These are phyloP conservation scores for Saccharomyces uvarum DNA, from an alignment of 1,139 yeast species.

Conservation along the genomic window DNA sequence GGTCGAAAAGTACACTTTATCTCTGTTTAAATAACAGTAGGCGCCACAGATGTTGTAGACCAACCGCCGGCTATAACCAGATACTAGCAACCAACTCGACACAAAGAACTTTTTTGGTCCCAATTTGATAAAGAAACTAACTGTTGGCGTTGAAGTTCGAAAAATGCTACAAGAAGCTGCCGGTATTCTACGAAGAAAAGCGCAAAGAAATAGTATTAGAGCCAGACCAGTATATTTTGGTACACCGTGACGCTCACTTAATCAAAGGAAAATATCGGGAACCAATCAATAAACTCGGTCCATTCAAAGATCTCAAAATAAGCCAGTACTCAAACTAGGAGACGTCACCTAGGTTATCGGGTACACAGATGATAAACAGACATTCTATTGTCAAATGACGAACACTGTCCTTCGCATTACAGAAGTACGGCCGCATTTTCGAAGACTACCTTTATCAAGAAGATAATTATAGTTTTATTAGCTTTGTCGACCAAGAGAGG, in stretches of 20 bases:
- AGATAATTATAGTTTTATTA: neutral
- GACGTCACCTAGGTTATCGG: neutral
- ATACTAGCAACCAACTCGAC: neutral
- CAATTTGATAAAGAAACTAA: neutral
- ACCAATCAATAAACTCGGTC: neutral
- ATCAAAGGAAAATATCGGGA: neutral
- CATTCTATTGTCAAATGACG: neutral
- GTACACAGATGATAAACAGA: neutral
- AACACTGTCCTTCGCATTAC: neutral
- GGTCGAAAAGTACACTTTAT: slow-evolving; percentile 15
- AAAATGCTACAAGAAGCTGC: neutral
- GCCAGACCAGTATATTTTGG: neutral
- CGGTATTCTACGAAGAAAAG: neutral
- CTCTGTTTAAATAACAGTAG: slow-evolving; percentile 4
- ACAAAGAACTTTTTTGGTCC: neutral
- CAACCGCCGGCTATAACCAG: slow-evolving; percentile 12
- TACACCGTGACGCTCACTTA: neutral
- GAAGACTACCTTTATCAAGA: neutral
- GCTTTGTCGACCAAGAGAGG: too few species aligned
- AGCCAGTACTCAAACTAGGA: neutral
- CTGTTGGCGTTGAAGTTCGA: neutral
- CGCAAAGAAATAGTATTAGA: neutral
- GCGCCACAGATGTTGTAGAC: slow-evolving; percentile 4
- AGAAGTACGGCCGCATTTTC: neutral
- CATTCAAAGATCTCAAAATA: neutral